Percentiles rank a stretch among this genome's conserved stretches.
Conservation (phyloP, 2,329 filamentous ascomycete species). For the Chaetothyriales sp. region DNA sequence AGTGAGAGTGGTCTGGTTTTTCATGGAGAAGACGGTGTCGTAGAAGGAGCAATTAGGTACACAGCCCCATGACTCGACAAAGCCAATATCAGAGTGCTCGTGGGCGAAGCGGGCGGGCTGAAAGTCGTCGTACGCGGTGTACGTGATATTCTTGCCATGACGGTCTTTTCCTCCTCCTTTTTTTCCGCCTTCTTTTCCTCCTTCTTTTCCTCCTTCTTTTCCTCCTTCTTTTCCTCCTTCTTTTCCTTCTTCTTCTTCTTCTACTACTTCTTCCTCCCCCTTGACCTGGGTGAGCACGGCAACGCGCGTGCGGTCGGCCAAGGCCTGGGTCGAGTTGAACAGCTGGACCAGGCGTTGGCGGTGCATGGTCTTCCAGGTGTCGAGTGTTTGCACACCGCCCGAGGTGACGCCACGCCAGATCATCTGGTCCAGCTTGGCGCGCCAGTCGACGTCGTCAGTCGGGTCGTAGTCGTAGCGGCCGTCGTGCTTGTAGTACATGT, state of each 20-base stretch:
- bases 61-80: constrained; percentile 25
- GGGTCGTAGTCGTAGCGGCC: constrained; percentile 45
- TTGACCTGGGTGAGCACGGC: constrained; percentile 21
- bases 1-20: constrained; percentile 19
- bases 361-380: constrained; percentile 27
- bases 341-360: constrained; percentile 26
- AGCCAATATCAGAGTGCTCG: constrained; percentile 27
- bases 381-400: constrained; percentile 41
- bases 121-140: constrained; percentile 19
- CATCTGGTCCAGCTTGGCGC: constrained; percentile 40
- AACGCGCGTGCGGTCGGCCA: constrained; percentile 14
- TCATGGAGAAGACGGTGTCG: constrained; percentile 20
- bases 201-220: no score
- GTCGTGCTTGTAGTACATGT: constrained; percentile 51
- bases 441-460: constrained; percentile 44
- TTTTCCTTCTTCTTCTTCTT: no score
- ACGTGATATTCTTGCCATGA: constrained; percentile 16
- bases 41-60: constrained; percentile 28
- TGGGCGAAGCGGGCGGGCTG: constrained; percentile 22
- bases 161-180: not conserved
- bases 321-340: constrained; percentile 24
- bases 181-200: no score
- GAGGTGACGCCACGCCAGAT: constrained; percentile 55
- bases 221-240: no score
- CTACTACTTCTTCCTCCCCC: no score